Base-by-base conservation (phyloP, 371 early-diverging fungal species). In the Nematocida displodere region DNA sequence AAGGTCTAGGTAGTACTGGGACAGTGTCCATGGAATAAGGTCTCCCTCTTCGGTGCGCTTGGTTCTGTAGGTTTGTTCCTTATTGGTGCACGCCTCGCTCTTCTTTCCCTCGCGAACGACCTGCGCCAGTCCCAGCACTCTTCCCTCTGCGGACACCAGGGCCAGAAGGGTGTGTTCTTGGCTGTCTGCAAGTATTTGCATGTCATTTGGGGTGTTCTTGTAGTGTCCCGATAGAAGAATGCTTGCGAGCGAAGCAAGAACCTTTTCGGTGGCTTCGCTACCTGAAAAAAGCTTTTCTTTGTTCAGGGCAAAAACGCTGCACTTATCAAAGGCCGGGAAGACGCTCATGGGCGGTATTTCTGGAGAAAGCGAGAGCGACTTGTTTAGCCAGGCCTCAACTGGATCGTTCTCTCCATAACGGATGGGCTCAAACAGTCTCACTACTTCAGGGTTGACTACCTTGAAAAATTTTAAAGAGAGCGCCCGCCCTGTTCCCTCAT, bases 401-500 rank as follows among this genome's bases (percentile, higher is more conserved):
- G 91, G 89, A 83, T 99, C 99, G 56, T 89, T 87, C 33, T 86
- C 82, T 3, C 88, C 88, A 85, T 97, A 97, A 79, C 97, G 87
- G 80, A 97, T 97, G 0, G 96, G 94, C 76, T 92, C 92, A 61
- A 90, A 90, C 62, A 97, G 83, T 64, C 88, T 86, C 78, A 93
- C 87, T 20, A 87, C 88, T 13, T 2, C 86, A 24, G 76, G 89
- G 91, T 68, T 94, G 88, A 55, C 91, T 86, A 82, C 91, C 89
- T 83, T 93, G 87, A 77, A 93, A 87, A 98, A 86, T 83, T 96
- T 96, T 40, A 94, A 86, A 24, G 92, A 90, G 46, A 98, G 87
- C 5, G 95, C 91, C 54, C 95, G 88, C 37, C 99, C 99, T 0
- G 99, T 98, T 64, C 99, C 99, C 86, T 98, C 99, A 84, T 98